Evolutionary conservation across 2,329 filamentous ascomycete species (phyloP).

Genomic region (Nothopassalora personata): DNA sequence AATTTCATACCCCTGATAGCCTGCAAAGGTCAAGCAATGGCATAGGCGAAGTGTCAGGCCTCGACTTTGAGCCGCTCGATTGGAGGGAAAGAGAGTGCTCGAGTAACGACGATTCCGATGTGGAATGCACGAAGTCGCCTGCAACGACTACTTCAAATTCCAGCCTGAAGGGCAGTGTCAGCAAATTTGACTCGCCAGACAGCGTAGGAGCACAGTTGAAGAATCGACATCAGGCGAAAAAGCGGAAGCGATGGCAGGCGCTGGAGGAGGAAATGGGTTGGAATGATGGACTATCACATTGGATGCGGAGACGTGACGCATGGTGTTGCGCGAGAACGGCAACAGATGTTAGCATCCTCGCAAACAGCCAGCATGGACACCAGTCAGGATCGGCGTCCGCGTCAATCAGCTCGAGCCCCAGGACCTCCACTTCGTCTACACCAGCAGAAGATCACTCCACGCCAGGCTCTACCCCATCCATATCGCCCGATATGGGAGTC

Average conservation of each 20-base stretch:
- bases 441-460: constrained; percentile 13
- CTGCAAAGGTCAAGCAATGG: constrained; percentile 1
- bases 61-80: constrained; percentile 34
- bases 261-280: constrained; percentile 50
- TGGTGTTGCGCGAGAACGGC: constrained; percentile 73
- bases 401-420: constrained; percentile 18
- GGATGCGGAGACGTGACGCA: constrained; percentile 67
- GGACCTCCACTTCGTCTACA: constrained; percentile 38
- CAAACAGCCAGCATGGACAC: not conserved
- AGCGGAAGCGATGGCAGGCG: constrained; percentile 33
- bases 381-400: constrained; percentile 1
- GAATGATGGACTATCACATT: constrained; percentile 80
- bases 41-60: constrained; percentile 11
- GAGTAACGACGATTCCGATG: constrained; percentile 24
- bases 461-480: constrained; percentile 17
- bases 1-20: constrained; percentile 20
- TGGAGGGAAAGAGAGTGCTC: constrained; percentile 44
- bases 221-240: constrained; percentile 28
- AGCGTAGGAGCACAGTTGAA: constrained; percentile 37
- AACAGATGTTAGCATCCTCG: constrained; percentile 26
- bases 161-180: constrained; percentile 24
- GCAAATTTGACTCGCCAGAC: constrained; percentile 44
- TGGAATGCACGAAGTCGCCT: constrained; percentile 12
- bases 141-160: constrained; percentile 2
- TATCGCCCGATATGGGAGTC: constrained; percentile 6